Base-by-base conservation (phyloP, 2,329 filamentous ascomycete genomes). In the Beauveria sp. region DNA sequence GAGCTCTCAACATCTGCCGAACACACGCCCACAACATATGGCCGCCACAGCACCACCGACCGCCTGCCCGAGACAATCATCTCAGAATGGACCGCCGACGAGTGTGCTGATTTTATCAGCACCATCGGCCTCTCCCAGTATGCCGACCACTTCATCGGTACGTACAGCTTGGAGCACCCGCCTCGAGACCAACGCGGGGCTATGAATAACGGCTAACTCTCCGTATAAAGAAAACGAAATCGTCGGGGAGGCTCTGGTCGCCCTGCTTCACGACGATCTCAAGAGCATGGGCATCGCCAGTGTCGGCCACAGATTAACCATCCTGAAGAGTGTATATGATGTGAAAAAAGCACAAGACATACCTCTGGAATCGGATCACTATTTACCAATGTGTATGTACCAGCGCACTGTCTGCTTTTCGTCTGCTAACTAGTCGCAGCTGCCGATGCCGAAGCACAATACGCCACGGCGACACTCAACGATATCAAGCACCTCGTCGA, bases 311-410 rank as follows among this genome's bases (percentile, higher is more conserved):
- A 88, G 95, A 64, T 81, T 99, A 69, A 96, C 92, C 24, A 96
- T 99, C 62, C 82, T 99, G 63, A 98, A 97, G 78, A 93, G 88
- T 69, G 92, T 98, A 60, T 98, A 97, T 77, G 93, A 98, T 71
- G 88, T 95, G 71, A 99, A 99, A 78, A 88, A 93, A 73, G 91
- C 91, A 66, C 93, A 97, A 71, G 92, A 96, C 69, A 85, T 98
- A 64, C 89, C 91, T 18, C 84, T 97, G 68, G 93, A 98, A 71
- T 88, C 88, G 64, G 93, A 97, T 69, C 91, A 98, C 74, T 99
- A 97, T 73, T 84, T 97, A 57, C 95, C 95, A 43, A 80, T 95
- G 56, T 95, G 93, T 96, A 87, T 69, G 89, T 52, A 34, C 18
- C 20, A 22, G 16, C 16, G 5, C 2, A 5, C 10, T 5, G 20